Evolutionary conservation across 1,284 basidiomycete genomes (phyloP).

Genomic region (Abortiporus biennis): DNA sequence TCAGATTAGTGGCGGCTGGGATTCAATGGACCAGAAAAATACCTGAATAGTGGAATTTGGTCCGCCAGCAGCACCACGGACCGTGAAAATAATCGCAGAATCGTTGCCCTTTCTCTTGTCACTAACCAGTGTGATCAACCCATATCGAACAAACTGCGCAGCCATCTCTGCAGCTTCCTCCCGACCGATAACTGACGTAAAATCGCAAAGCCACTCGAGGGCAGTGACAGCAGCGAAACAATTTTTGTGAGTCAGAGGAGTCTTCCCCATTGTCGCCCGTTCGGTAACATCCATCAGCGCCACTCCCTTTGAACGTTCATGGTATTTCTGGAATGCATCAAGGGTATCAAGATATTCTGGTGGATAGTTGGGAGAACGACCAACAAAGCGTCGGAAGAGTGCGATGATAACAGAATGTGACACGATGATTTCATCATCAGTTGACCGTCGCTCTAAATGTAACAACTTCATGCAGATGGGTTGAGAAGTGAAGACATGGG

Average conservation of each 20-base stretch:
- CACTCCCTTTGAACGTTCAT: slow-evolving; percentile 77
- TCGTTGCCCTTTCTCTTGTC: slow-evolving; percentile 87
- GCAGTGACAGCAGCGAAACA: slow-evolving; percentile 86
- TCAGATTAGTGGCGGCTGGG: slow-evolving; percentile 13
- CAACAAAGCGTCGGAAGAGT: slow-evolving; percentile 92
- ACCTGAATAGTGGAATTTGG: slow-evolving; percentile 71
- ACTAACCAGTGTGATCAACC: slow-evolving; percentile 82
- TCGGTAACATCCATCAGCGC: slow-evolving; percentile 65
- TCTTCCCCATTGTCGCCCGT: slow-evolving; percentile 46
- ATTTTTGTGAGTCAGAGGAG: slow-evolving; percentile 52
- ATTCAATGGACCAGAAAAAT: no score
- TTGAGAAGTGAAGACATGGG: slow-evolving; percentile 86
- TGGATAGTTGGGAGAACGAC: slow-evolving; percentile 77
- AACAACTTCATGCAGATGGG: slow-evolving; percentile 98
- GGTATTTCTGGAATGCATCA: slow-evolving; percentile 72
- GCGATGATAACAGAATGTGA: slow-evolving; percentile 91
- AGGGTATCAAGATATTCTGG: slow-evolving; percentile 37
- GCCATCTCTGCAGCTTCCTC: slow-evolving; percentile 98
- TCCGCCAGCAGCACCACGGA: slow-evolving; percentile 72
- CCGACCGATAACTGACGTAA: slow-evolving; percentile 90
- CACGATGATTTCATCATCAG: slow-evolving; percentile 97
- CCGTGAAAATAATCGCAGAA: slow-evolving; percentile 84
- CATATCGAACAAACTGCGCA: slow-evolving; percentile 96
- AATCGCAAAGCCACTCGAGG: slow-evolving; percentile 97
- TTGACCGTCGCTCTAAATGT: slow-evolving; percentile 88